Conservation (phyloP, 129 eudicot species). For the Cynara cardunculus region DNA sequence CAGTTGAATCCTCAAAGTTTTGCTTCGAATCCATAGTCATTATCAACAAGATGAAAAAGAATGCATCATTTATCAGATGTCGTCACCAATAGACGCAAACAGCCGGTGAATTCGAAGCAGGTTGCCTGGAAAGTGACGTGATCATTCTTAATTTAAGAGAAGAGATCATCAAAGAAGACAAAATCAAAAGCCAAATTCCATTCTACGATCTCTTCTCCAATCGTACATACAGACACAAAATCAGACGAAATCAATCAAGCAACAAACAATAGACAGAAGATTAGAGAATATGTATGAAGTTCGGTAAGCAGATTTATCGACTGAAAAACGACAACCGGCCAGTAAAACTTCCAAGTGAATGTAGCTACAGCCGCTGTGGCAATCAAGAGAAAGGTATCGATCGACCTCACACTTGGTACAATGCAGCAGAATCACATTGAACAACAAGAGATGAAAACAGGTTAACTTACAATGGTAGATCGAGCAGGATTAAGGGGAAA, state of each 20-base stretch:
- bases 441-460: background rate
- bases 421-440: constrained; percentile 6
- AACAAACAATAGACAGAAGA: background rate
- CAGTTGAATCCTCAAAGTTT: too few relatives aligned
- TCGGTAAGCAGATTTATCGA: constrained; percentile 41
- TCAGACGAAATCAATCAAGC: background rate
- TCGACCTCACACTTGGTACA: constrained; percentile 29
- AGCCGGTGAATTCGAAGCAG: background rate
- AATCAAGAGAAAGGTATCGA: constrained; percentile 25
- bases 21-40: background rate
- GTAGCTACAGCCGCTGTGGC: constrained; percentile 36
- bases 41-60: background rate
- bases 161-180: background rate
- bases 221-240: too few relatives aligned
- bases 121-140: constrained; percentile 13
- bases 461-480: background rate
- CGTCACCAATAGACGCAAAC: background rate
- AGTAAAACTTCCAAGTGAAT: constrained; percentile 27
- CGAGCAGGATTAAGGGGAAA: background rate
- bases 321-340: constrained; percentile 37
- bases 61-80: background rate
- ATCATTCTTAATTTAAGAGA: constrained; percentile 7
- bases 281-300: constrained; percentile 12
- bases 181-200: background rate
- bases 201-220: background rate